Evolutionary conservation across 306 rosid species (phyloP), one percentile per base, ranked within the genome.

Genomic region (Fragaria nilgerrensis): DNA sequence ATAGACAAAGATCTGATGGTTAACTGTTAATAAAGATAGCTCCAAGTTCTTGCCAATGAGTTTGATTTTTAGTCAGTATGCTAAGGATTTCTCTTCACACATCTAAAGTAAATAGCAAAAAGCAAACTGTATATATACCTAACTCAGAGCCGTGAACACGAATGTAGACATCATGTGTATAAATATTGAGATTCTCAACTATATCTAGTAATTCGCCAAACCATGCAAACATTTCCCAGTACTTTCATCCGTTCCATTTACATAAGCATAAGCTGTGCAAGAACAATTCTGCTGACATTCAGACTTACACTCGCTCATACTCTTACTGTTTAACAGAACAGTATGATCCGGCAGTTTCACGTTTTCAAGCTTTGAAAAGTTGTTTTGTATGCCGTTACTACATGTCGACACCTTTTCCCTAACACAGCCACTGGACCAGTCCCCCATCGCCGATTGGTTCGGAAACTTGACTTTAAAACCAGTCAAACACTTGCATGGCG

Each of bases 191-290:
- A 59, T 74, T 59, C 20, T 74, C 56, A 16, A 43, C 41, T 22
- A 58, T 55, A 59, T 74, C 53, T 23, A 16, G 16, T 10, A 36
- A 37, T 16, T 66, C 70, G 0, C 70, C 70, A 37, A 11, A 85
- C 74, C 23, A 82, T 84, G 68, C 67, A 37, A 66, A 10, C 70
- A 36, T 37, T 3, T 66, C 27, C 68, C 70, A 9, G 10, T 19
- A 20, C 70, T 20, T 66, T 2, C 48, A 2, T 45, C 29, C 3
- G 9, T 64, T 0, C 5, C 39, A 36, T 56, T 39, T 9, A 29
- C 72, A 73, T 75, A 84, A 32, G 91, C 86, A 81, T 89, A 90
- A 61, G 91, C 96, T 23, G 76, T 78, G 78, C 98, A 93, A 66
- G 90, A 84, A 71, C 92, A 93, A 36, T 80, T 81, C 22, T 36